Percentiles rank a stretch among this genome's conserved stretches.
Evolutionary conservation across 768 basidiomycete species (phyloP).

Genomic region (Sistotremastrum suecicum): DNA sequence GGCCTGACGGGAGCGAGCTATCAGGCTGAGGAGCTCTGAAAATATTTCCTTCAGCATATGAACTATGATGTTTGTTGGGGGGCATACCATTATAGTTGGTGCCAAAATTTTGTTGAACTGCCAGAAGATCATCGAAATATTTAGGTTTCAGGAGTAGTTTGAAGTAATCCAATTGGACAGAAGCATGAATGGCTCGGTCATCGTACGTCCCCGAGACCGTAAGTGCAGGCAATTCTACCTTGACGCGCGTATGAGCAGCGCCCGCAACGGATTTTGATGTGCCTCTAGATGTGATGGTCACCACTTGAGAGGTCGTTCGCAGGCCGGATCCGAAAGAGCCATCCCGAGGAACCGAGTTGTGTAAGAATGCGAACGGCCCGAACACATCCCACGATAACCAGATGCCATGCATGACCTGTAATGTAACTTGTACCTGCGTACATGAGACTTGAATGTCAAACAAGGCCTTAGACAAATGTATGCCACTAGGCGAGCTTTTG

Average conservation of each 20-base stretch:
- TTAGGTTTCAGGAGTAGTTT: conserved; percentile 64
- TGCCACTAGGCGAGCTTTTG: not conserved
- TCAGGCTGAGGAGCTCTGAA: conserved; percentile 10
- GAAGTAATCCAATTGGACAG: conserved; percentile 54
- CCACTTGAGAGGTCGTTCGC: conserved; percentile 44
- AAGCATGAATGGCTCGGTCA: conserved; percentile 31
- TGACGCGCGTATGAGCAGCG: conserved; percentile 34
- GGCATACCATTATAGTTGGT: conserved; percentile 79
- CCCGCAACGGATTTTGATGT: conserved; percentile 13
- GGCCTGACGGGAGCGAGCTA: conserved; percentile 6
- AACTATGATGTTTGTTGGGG: conserved; percentile 6
- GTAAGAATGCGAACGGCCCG: conserved; percentile 32
- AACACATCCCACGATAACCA: conserved; percentile 69
- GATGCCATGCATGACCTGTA: conserved; percentile 81
- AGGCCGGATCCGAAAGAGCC: conserved; percentile 34
- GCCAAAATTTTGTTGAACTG: conserved; percentile 80
- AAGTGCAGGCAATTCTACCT: conserved; percentile 51
- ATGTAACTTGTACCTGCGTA: conserved; percentile 36
- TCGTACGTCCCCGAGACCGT: conserved; percentile 47
- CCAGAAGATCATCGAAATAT: conserved; percentile 72
- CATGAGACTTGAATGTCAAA: conserved; percentile 42
- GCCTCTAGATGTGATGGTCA: conserved; percentile 36
- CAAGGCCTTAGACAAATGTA: not conserved
- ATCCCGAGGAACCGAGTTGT: conserved; percentile 22
- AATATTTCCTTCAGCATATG: conserved; percentile 48